phyloP scores from a whole-genome alignment of 1,284 basidiomycete genomes.

The Violaceomyces palustris region DNA sequence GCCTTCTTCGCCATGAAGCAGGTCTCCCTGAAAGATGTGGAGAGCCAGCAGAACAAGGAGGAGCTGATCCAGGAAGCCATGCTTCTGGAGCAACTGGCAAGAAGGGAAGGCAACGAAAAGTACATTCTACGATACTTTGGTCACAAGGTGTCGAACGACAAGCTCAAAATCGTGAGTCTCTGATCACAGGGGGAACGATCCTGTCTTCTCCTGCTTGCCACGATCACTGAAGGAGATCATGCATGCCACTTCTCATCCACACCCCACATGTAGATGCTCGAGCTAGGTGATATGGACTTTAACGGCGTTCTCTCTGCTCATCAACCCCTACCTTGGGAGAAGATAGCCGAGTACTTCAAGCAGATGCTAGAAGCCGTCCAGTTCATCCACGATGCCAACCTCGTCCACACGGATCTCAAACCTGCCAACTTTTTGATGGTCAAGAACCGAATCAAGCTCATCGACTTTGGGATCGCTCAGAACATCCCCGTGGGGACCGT shows the following conservation, averaged over 20 bases:
- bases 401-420: constrained; percentile 51
- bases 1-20: constrained; percentile 51
- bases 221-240: too few relatives aligned
- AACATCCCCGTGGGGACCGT: constrained; percentile 59
- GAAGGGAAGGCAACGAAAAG: constrained; percentile 37
- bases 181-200: not conserved
- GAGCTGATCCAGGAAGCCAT: constrained; percentile 50
- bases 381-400: constrained; percentile 48
- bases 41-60: constrained; percentile 41
- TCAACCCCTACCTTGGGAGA: constrained; percentile 25
- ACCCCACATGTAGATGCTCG: constrained; percentile 33
- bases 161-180: constrained; percentile 41
- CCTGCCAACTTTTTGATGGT: constrained; percentile 69
- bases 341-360: constrained; percentile 42
- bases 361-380: constrained; percentile 53
- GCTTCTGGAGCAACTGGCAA: constrained; percentile 38
- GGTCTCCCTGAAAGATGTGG: constrained; percentile 46
- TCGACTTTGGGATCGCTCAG: constrained; percentile 96
- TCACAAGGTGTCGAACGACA: constrained; percentile 39
- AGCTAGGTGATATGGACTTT: constrained; percentile 50
- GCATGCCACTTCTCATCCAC: too few relatives aligned
- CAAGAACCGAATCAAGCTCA: constrained; percentile 78
- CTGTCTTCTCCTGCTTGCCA: too few relatives aligned
- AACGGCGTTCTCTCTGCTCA: constrained; percentile 33
- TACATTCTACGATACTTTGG: constrained; percentile 51